A percentile compares a stretch with the other conserved stretches of the same genome.
phyloP scores from a whole-genome alignment of 2,329 filamentous ascomycete genomes.

The Pseudocercospora eumusae region DNA sequence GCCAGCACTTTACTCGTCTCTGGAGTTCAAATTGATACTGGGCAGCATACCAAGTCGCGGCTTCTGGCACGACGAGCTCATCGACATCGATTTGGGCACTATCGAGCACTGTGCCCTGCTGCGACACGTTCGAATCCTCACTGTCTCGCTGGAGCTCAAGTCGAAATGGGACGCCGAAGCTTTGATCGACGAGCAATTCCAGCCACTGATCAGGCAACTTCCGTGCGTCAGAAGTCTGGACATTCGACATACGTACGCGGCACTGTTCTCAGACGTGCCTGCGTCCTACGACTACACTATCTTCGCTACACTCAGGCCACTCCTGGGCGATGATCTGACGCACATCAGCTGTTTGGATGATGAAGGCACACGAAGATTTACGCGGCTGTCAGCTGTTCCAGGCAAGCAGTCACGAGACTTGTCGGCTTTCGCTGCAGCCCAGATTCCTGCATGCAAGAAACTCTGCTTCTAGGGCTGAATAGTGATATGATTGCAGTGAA shows the following conservation, averaged over 20 bases:
- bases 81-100: background rate
- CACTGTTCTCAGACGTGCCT: background rate
- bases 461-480: background rate
- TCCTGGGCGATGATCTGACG: background rate
- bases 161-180: background rate
- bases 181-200: background rate
- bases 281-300: background rate
- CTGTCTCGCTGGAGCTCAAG: background rate
- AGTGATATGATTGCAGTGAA: background rate
- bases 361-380: background rate
- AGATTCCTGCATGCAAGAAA: background rate
- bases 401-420: background rate
- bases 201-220: background rate
- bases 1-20: slow-evolving; percentile 14
- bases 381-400: background rate
- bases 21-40: slow-evolving; percentile 1
- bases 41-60: slow-evolving; percentile 2
- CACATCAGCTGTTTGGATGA: background rate
- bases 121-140: background rate
- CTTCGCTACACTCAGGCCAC: background rate
- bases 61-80: slow-evolving; percentile 1
- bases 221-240: background rate
- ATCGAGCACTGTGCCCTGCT: background rate
- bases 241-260: background rate
- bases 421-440: background rate